phyloP scores from a whole-genome alignment of 345 rosid genomes.

The Salix purpurea region DNA sequence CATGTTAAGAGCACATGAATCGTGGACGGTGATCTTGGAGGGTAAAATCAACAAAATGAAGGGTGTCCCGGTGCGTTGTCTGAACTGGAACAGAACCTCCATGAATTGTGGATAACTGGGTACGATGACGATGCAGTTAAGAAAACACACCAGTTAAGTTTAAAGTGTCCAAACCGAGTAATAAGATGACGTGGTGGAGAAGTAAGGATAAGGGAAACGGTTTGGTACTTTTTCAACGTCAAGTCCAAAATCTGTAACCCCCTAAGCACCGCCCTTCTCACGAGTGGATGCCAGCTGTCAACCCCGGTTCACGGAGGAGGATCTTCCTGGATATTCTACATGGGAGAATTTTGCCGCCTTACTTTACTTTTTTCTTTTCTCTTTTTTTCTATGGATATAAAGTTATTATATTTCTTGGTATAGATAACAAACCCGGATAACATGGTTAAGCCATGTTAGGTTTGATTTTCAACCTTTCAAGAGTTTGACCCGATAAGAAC shows the following conservation, averaged over 20 bases:
- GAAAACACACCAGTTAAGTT: neutral
- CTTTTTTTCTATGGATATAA: neutral
- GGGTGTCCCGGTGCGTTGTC: neutral
- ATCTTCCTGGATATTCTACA: neutral
- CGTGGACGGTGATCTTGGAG: neutral
- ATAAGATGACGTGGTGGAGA: neutral
- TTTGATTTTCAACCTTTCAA: too few relatives aligned
- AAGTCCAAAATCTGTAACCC: neutral
- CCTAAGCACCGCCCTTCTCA: conserved; percentile 4
- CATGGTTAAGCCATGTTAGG: too few relatives aligned
- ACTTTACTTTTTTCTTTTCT: neutral
- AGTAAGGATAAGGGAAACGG: neutral
- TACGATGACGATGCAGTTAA: neutral
- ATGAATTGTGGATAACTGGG: neutral
- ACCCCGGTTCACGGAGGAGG: neutral
- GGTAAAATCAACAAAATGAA: neutral
- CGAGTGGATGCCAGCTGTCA: neutral
- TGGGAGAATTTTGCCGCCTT: neutral
- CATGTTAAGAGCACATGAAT: too few relatives aligned
- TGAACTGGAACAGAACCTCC: neutral
- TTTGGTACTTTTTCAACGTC: neutral
- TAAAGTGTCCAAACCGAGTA: neutral
- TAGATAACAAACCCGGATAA: too few relatives aligned
- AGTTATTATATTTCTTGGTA: neutral
- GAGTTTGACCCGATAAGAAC: too few relatives aligned